Base-by-base conservation (phyloP, 225 moss, liverwort and hornwort genomes). In the Polytrichum formosum region DNA sequence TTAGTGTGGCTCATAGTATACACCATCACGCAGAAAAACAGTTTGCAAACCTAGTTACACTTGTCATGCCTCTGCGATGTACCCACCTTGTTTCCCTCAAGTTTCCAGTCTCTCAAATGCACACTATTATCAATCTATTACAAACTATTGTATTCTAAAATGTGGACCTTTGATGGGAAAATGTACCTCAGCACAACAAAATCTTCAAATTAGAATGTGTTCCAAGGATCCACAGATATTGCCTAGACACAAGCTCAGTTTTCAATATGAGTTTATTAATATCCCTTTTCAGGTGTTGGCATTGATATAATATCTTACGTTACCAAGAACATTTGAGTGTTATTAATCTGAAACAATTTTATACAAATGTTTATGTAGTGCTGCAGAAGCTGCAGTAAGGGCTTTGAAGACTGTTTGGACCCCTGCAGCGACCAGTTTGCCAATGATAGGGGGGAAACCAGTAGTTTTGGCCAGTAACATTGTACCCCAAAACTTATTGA, bases 341-440 rank as follows among this genome's bases (percentile, higher is more conserved):
- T 33, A 35, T 65, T 33, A 27, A 64, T 66, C 33, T 20, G 18
- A 23, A 4, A 23, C 23, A 23, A 23, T 23, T 23, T 18, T 22
- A 7, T 35, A n/a, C 29, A 18, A 7, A 6, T 19, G 31, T 29
- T 5, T 66, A 25, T 26, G 18, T 58, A 66, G 73, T 55, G 73
- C 77, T 7, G 56, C 64, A 13, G 75, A 54, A 28, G 62, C 77
- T 18, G 79, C 70, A 18, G 84, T 68, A 30, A 73, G 70, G 56
- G 75, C 77, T 28, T 56, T 88, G 1, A 75, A 58, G 29, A 69
- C 72, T 0, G 75, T 71, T 1, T 88, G 84, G 87, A 55, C 31
- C 8, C 87, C 87, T 0, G 87, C 80, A 67, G 59, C 67, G 17
- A 84, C 82, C 27, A 77, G 87, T 28, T 59, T 88, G 56, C 84